phyloP scores from a whole-genome alignment of 2,329 filamentous ascomycete genomes.

The Tolypocladium endophyticum region DNA sequence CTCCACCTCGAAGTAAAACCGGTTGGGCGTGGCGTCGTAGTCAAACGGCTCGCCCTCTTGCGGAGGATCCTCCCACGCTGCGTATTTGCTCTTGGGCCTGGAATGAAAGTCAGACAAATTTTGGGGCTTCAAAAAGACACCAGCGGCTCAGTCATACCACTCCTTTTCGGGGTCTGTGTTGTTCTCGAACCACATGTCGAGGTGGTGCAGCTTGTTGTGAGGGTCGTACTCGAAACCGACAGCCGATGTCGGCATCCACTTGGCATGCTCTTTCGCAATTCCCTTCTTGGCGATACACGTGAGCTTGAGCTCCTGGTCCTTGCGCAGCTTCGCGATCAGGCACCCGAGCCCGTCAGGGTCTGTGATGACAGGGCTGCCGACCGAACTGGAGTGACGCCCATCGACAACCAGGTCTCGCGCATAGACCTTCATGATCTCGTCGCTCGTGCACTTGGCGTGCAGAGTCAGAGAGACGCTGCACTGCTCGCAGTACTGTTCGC shows the following conservation, averaged over 20 bases:
- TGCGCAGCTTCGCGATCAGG: constrained; percentile 81
- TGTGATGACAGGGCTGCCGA: constrained; percentile 73
- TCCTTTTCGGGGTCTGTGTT: constrained; percentile 63
- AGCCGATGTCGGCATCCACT: constrained; percentile 89
- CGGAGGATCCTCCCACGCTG: constrained; percentile 66
- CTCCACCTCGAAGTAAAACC: constrained; percentile 93
- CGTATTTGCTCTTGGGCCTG: constrained; percentile 75
- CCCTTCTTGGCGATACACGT: constrained; percentile 95
- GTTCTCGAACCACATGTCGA: constrained; percentile 88
- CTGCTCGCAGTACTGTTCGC: constrained; percentile 86
- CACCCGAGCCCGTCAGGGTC: constrained; percentile 74
- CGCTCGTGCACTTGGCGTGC: constrained; percentile 74
- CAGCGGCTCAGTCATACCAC: constrained; percentile 50
- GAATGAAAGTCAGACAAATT: neutral
- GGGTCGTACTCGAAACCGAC: constrained; percentile 98
- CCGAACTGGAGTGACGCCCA: constrained; percentile 59
- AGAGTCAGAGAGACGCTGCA: constrained; percentile 81
- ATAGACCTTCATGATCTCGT: constrained; percentile 89
- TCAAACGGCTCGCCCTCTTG: constrained; percentile 82
- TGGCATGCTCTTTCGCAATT: constrained; percentile 96
- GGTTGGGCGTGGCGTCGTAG: constrained; percentile 73
- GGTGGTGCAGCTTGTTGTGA: constrained; percentile 86
- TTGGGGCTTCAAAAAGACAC: too few species aligned
- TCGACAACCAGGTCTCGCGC: constrained; percentile 75
- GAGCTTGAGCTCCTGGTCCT: constrained; percentile 81